phyloP scores from a whole-genome alignment of 208 protist genomes.

The Leishmania braziliensis region DNA sequence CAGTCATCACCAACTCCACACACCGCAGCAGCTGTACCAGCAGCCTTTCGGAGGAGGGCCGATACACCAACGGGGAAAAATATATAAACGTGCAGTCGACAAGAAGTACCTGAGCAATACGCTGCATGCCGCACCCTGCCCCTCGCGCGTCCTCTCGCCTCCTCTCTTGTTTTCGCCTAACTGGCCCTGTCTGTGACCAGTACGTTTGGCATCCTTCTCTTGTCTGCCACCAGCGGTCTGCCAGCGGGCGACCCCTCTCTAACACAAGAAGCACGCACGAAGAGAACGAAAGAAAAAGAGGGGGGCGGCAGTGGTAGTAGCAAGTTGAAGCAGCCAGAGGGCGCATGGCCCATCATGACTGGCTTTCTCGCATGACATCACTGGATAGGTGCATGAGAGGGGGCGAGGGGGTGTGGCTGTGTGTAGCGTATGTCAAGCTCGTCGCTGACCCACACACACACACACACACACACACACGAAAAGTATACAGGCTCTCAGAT shows the following conservation, averaged over 20 bases:
- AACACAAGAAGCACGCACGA: neutral
- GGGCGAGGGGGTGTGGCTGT: neutral
- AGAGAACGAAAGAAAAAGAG: neutral
- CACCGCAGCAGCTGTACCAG: neutral
- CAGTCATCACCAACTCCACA: neutral
- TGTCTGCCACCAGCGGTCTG: neutral
- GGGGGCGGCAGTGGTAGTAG: no score
- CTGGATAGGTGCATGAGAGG: neutral
- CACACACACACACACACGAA: neutral
- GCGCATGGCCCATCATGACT: neutral
- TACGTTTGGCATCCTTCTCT: neutral
- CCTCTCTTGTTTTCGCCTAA: neutral
- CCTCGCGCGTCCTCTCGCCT: neutral
- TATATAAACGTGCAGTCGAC: neutral
- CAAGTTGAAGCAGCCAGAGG: neutral
- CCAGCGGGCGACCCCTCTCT: neutral
- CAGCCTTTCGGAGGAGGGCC: neutral
- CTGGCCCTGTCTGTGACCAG: neutral
- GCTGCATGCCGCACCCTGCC: neutral
- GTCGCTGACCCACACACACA: neutral
- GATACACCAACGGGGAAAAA: neutral
- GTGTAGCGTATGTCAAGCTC: neutral
- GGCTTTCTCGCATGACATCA: neutral
- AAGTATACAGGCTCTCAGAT: neutral
- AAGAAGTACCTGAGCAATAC: neutral